These are phyloP conservation scores for Nicotiana noctiflora DNA, from an alignment of 257 asterid species.

Conservation along the genomic window DNA sequence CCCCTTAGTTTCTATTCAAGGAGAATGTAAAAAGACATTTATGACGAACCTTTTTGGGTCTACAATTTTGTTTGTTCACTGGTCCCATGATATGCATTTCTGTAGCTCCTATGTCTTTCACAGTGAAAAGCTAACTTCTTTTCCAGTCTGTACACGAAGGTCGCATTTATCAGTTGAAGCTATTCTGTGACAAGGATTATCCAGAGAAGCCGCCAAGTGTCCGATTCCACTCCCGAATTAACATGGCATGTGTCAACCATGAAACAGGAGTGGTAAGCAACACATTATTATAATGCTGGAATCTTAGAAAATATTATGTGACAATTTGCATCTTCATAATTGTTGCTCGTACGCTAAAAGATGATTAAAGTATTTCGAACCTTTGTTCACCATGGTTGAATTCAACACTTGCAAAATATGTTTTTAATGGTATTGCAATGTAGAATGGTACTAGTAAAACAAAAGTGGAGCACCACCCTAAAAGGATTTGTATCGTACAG, in stretches of 20 bases:
- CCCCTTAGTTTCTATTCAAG: too few relatives aligned
- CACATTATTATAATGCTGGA: neutral
- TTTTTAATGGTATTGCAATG: neutral
- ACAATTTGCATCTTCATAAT: neutral
- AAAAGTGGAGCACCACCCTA: neutral
- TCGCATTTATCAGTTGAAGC: slow-evolving; percentile 79
- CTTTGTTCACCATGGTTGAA: neutral
- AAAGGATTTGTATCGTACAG: neutral
- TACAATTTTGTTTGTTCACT: too few relatives aligned
- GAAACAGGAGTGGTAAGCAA: slow-evolving; percentile 66
- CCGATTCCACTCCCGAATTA: slow-evolving; percentile 76
- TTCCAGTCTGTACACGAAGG: slow-evolving; percentile 85
- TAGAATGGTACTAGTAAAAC: neutral
- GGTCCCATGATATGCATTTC: neutral
- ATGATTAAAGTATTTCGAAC: neutral
- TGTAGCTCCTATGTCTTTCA: neutral
- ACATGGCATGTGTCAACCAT: slow-evolving; percentile 76
- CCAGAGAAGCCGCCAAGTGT: slow-evolving; percentile 93
- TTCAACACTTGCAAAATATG: neutral
- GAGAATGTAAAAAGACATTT: too few relatives aligned
- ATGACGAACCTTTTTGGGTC: too few relatives aligned
- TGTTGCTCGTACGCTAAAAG: neutral
- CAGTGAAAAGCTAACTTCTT: neutral
- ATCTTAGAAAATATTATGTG: neutral
- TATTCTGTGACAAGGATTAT: slow-evolving; percentile 88